Evolutionary conservation across 2,329 filamentous ascomycete species (phyloP).

Genomic region (Dothistroma pini): DNA sequence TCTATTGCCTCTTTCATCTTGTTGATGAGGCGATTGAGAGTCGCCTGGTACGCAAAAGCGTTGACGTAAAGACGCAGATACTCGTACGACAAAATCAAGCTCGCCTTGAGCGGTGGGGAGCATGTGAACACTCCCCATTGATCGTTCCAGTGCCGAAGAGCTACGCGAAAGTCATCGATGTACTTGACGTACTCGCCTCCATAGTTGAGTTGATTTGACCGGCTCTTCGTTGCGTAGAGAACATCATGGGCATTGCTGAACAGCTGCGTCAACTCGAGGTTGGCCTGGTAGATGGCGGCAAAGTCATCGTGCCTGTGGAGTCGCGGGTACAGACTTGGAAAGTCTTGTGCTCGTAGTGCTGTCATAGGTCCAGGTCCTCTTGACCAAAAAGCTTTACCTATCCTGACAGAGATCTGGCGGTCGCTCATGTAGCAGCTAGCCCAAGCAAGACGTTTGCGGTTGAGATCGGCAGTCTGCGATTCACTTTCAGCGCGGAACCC

Average conservation of each 20-base stretch:
- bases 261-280: conserved; percentile 34
- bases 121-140: conserved; percentile 32
- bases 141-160: conserved; percentile 33
- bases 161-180: conserved; percentile 34
- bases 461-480: conserved; percentile 28
- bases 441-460: conserved; percentile 34
- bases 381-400: conserved; percentile 36
- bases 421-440: conserved; percentile 35
- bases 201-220: conserved; percentile 33
- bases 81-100: conserved; percentile 60
- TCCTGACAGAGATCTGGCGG: conserved; percentile 33
- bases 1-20: conserved; percentile 27
- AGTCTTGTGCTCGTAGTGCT: conserved; percentile 32
- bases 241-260: conserved; percentile 37
- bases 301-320: conserved; percentile 30
- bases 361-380: conserved; percentile 34
- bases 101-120: conserved; percentile 57
- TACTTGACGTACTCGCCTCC: conserved; percentile 37
- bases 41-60: conserved; percentile 60
- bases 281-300: conserved; percentile 34
- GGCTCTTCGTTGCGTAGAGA: conserved; percentile 33
- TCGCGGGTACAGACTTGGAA: conserved; percentile 30
- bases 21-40: conserved; percentile 31
- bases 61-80: conserved; percentile 64
- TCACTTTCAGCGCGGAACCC: conserved; percentile 32